Percentiles rank a stretch among this genome's conserved stretches.
Conservation (phyloP, 2,329 filamentous ascomycete genomes). For the Fusarium miscanthi region DNA sequence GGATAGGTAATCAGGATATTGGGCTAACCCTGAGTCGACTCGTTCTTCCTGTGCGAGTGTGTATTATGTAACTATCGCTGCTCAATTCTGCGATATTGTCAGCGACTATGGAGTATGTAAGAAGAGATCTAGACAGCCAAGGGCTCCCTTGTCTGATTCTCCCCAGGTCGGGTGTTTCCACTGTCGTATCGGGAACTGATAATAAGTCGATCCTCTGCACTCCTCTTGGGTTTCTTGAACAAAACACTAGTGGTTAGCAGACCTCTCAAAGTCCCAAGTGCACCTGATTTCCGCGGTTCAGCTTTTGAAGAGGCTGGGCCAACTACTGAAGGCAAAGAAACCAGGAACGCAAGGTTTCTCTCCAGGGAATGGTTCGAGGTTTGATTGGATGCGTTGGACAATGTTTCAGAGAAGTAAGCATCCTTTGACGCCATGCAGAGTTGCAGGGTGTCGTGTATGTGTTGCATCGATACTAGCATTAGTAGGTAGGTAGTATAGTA, state of each 20-base stretch:
- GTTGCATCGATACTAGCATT: background rate
- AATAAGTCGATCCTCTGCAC: conserved; percentile 30
- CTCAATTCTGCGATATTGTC: background rate
- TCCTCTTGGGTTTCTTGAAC: conserved; percentile 13
- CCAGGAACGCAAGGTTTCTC: conserved; percentile 10
- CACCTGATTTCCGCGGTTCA: background rate
- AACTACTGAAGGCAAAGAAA: background rate
- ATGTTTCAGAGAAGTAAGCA: conserved; percentile 15
- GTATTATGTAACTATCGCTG: background rate
- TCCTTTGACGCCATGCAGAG: background rate
- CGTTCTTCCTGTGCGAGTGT: background rate
- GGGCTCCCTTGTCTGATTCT: conserved; percentile 8
- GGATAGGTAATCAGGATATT: background rate
- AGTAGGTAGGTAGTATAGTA: background rate
- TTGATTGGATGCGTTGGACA: background rate
- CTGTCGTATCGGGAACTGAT: background rate
- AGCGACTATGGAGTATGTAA: background rate
- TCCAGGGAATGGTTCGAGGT: background rate
- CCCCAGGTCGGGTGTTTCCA: conserved; percentile 22
- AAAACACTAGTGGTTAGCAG: background rate
- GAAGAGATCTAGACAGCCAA: background rate
- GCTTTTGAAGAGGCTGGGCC: background rate
- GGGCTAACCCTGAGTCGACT: background rate
- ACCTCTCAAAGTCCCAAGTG: background rate
- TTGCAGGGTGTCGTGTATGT: background rate